These are phyloP conservation scores for Oxytropis ochrocephala DNA, from an alignment of 306 rosid species.

Conservation along the genomic window DNA sequence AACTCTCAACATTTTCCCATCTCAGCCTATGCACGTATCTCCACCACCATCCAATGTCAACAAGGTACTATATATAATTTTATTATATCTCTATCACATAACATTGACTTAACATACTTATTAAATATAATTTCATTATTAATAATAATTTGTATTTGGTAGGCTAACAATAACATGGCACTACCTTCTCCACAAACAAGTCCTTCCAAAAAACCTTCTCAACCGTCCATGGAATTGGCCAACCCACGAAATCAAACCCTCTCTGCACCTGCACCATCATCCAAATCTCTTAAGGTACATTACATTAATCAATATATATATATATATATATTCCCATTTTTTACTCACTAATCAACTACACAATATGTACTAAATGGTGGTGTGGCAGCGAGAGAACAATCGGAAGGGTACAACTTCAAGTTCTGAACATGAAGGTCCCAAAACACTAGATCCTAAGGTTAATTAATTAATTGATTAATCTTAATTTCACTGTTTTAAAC, in stretches of 20 bases:
- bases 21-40: constrained; percentile 92
- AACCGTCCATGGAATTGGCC: constrained; percentile 66
- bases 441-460: constrained; percentile 95
- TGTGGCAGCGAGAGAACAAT: constrained; percentile 55
- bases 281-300: constrained; percentile 50
- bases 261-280: constrained; percentile 51
- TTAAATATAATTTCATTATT: not conserved
- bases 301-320: not conserved
- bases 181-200: constrained; percentile 50
- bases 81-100: not conserved
- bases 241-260: constrained; percentile 39
- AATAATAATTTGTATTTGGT: not conserved
- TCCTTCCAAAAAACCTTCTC: constrained; percentile 49
- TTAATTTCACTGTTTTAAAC: no score
- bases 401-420: constrained; percentile 80
- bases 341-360: no score
- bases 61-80: constrained; percentile 40
- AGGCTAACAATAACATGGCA: constrained; percentile 37
- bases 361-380: no score
- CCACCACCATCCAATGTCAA: constrained; percentile 55
- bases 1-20: constrained; percentile 93
- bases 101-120: not conserved
- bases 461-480: not conserved
- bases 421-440: constrained; percentile 92
- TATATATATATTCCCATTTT: no score